These are phyloP conservation scores for Bondarzewia mesenterica DNA, from an alignment of 1,284 basidiomycete genomes.

Conservation along the genomic window DNA sequence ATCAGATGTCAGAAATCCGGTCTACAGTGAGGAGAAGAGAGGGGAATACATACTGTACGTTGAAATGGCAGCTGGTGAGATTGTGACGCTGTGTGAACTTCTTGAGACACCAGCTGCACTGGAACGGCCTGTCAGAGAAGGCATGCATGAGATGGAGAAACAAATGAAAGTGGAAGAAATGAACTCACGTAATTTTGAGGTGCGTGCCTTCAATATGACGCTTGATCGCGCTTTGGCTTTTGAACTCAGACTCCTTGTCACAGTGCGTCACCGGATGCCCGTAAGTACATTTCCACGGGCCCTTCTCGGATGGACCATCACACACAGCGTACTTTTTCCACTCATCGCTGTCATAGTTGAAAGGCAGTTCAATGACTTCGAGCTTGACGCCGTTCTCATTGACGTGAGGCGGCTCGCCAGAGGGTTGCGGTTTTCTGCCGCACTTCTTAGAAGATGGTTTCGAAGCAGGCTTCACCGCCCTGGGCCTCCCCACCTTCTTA, in stretches of 20 bases:
- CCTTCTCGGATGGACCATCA: constrained; percentile 7
- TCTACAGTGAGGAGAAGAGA: not conserved
- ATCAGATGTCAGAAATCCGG: not conserved
- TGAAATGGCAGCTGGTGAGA: constrained; percentile 44
- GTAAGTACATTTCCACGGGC: constrained; percentile 13
- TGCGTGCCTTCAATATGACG: constrained; percentile 60
- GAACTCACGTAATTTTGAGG: constrained; percentile 46
- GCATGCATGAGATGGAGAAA: not conserved
- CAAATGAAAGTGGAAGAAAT: constrained; percentile 8
- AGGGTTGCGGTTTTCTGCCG: no score
- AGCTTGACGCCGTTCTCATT: constrained; percentile 10
- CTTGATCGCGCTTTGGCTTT: constrained; percentile 62
- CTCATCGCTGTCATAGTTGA: constrained; percentile 12
- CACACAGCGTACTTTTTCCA: constrained; percentile 10
- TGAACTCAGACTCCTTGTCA: constrained; percentile 44
- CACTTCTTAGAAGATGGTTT: no score
- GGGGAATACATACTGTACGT: constrained; percentile 37
- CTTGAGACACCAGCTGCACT: constrained; percentile 46
- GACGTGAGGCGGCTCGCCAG: no score
- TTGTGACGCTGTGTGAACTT: constrained; percentile 55
- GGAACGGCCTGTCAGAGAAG: constrained; percentile 35
- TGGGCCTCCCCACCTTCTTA: no score
- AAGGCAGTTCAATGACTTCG: constrained; percentile 12
- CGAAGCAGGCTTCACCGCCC: no score
- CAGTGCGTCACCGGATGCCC: no score